Base-by-base conservation (phyloP, 2,329 filamentous ascomycete species). In the Phialophora verrucosa region DNA sequence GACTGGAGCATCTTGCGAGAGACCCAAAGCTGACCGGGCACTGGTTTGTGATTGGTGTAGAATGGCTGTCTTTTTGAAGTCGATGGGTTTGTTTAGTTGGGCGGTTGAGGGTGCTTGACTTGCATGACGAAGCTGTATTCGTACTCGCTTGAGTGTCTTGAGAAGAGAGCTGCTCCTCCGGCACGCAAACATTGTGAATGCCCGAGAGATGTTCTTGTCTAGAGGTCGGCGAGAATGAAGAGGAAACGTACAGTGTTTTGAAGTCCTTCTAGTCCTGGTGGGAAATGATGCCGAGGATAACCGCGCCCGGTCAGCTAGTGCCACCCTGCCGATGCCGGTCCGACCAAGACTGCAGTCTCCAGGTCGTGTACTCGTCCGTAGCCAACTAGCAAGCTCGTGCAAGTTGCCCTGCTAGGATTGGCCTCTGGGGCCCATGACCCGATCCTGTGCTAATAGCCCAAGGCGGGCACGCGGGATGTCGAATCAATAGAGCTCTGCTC, bases 41-140 rank as follows among this genome's bases (percentile, higher is more conserved):
- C 88, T 82, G 71, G 91, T 88, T 1, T 93, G 84, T 27, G 87
- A 91, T 76, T 97, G 95, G 65, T 92, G 86, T 31, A 99, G 85
- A 49, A 98, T 81, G 14, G 92, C 85, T 1, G 90, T 96, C 17
- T 90, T 88, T 68, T 89, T 87, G 80, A 95, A 99, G 82, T 98
- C 93, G 72, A 92, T 88, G 6, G 93, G 91, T 56, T 92, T 80
- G 78, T 99, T 99, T 63, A 99, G 86, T 71, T 84, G 84, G 65
- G 86, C 85, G 75, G 78, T 70, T 75, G 83, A 72, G 7, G 79
- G 75, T n/a, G 78, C 75, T 62, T 71, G 66, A 60, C 68, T 73
- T 38, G 72, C 70, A 57, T 68, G 68, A 4, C 64, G 68, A 49
- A 32, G 29, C 51, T 64, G 65, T 25, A 1, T 12, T 14, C 23